phyloP scores from a whole-genome alignment of 2,329 filamentous ascomycete genomes.

The Penicillium sp. region DNA sequence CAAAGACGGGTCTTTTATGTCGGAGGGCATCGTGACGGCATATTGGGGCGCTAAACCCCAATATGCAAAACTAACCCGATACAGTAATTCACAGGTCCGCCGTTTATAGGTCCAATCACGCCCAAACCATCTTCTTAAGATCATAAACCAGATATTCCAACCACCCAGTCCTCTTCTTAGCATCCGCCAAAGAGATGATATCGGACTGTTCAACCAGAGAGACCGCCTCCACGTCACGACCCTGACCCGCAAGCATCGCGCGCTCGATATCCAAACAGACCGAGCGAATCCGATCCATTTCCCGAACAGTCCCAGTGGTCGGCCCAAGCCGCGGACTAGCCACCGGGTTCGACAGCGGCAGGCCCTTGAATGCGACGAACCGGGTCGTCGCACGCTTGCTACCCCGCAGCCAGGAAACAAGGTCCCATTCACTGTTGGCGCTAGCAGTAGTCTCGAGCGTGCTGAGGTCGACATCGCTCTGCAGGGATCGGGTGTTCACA shows the following conservation, averaged over 20 bases:
- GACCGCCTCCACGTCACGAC: conserved; percentile 36
- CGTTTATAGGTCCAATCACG: conserved; percentile 20
- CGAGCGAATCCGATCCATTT: conserved; percentile 55
- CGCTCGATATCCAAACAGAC: conserved; percentile 77
- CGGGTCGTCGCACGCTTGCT: conserved; percentile 31
- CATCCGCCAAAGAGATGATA: conserved; percentile 80
- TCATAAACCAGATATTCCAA: conserved; percentile 85
- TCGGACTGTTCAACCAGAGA: conserved; percentile 57
- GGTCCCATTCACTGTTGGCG: conserved; percentile 39
- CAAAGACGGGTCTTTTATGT: too few species aligned
- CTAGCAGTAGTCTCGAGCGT: conserved; percentile 28
- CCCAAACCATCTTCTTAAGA: conserved; percentile 92
- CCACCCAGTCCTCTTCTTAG: conserved; percentile 80
- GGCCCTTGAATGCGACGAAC: conserved; percentile 45
- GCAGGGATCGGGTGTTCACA: conserved; percentile 79
- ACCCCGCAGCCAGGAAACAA: conserved; percentile 43
- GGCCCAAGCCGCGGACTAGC: conserved; percentile 20
- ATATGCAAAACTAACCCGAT: too few species aligned
- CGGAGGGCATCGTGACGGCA: too few species aligned
- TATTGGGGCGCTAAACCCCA: too few species aligned
- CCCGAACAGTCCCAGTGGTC: conserved; percentile 35
- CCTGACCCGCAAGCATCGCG: conserved; percentile 54
- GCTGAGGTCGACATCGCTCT: conserved; percentile 54
- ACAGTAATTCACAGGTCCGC: too few species aligned
- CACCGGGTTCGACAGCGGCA: conserved; percentile 36